phyloP scores from a whole-genome alignment of 768 basidiomycete species.

The Floccularia luteovirens region DNA sequence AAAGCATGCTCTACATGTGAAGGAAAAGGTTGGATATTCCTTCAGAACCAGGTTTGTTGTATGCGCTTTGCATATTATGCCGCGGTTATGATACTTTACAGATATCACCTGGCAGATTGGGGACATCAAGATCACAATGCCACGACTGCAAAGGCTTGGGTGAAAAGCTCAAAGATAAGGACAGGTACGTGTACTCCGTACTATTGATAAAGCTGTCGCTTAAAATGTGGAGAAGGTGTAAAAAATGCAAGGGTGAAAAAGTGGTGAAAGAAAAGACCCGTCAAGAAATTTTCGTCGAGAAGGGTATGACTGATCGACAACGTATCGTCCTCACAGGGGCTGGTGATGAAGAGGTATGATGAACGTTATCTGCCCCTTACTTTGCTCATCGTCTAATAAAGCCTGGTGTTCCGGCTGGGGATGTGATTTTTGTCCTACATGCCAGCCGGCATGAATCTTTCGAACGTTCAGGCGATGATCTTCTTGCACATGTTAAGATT shows the following conservation, averaged over 20 bases:
- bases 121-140: constrained; percentile 49
- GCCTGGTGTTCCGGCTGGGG: constrained; percentile 85
- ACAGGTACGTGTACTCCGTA: constrained; percentile 42
- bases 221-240: constrained; percentile 55
- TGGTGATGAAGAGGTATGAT: constrained; percentile 77
- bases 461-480: constrained; percentile 74
- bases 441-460: constrained; percentile 68
- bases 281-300: constrained; percentile 81
- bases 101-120: constrained; percentile 38
- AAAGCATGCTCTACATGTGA: constrained; percentile 76
- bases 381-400: constrained; percentile 18
- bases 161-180: constrained; percentile 74
- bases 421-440: constrained; percentile 81
- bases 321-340: constrained; percentile 86
- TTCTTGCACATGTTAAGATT: constrained; percentile 74
- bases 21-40: constrained; percentile 72
- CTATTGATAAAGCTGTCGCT: neutral
- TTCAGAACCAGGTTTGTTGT: constrained; percentile 42
- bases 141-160: constrained; percentile 65
- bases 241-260: constrained; percentile 89
- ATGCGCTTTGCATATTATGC: neutral
- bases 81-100: constrained; percentile 9
- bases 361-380: neutral
- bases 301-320: constrained; percentile 79
- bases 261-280: constrained; percentile 83